phyloP scores from a whole-genome alignment of 2,329 filamentous ascomycete species.

The Chaetomiaceae sp. region DNA sequence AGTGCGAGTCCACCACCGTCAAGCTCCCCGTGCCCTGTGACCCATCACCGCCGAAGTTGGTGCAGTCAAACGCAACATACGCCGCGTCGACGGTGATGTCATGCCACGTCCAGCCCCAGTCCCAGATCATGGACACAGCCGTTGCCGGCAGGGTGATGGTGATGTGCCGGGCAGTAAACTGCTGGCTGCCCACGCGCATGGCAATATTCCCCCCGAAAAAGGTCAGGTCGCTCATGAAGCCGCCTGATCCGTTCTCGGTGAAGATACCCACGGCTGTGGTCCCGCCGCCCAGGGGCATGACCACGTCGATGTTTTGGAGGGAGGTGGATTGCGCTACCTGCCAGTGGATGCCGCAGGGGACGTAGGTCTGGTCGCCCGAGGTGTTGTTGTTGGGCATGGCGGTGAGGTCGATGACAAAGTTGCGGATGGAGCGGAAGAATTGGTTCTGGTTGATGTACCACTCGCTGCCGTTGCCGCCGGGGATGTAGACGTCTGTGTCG shows the following conservation, averaged over 20 bases:
- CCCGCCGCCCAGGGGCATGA: slow-evolving; percentile 35
- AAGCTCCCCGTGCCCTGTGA: too few species aligned
- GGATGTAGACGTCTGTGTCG: slow-evolving; percentile 42
- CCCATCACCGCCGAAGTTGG: too few species aligned
- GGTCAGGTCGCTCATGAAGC: slow-evolving; percentile 48
- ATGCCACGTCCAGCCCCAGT: too few species aligned
- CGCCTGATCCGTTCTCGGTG: slow-evolving; percentile 43
- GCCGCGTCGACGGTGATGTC: too few species aligned
- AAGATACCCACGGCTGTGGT: slow-evolving; percentile 45
- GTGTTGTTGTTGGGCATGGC: slow-evolving; percentile 40
- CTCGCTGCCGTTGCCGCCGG: neutral
- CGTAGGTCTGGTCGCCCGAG: slow-evolving; percentile 7
- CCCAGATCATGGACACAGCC: slow-evolving; percentile 64
- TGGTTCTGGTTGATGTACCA: slow-evolving; percentile 29
- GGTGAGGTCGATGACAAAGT: slow-evolving; percentile 54
- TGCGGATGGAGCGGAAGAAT: slow-evolving; percentile 55
- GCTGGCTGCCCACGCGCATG: slow-evolving; percentile 31
- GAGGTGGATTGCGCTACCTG: slow-evolving; percentile 60
- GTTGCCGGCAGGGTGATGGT: slow-evolving; percentile 60
- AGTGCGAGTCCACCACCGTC: too few species aligned
- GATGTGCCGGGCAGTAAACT: slow-evolving; percentile 29
- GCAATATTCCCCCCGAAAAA: slow-evolving; percentile 55
- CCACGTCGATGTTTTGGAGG: slow-evolving; percentile 52
- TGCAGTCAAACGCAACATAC: too few species aligned
- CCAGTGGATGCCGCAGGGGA: slow-evolving; percentile 60